These are phyloP conservation scores for Debaryomycetaceae sp. DNA, from an alignment of 1,139 yeast genomes.

Conservation along the genomic window DNA sequence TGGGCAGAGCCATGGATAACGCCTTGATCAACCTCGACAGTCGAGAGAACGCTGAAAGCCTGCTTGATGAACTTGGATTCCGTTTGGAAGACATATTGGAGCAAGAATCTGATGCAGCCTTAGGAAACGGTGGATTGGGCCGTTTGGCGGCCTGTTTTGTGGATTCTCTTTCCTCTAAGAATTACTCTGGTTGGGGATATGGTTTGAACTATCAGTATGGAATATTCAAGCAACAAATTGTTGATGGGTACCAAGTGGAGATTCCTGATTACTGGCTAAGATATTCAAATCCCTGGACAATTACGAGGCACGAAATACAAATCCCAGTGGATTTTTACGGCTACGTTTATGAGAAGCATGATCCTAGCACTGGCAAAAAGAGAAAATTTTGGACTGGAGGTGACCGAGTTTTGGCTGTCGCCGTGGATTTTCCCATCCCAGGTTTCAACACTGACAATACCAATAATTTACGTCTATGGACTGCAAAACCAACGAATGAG, in stretches of 20 bases:
- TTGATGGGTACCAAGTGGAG: slow-evolving; percentile 92
- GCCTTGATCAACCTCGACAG: slow-evolving; percentile 74
- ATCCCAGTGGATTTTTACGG: slow-evolving; percentile 95
- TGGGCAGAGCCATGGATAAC: slow-evolving; percentile 96
- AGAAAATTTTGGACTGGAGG: slow-evolving; percentile 81
- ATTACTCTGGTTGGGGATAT: slow-evolving; percentile 96
- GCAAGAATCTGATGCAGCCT: slow-evolving; percentile 90
- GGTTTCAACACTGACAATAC: slow-evolving; percentile 83
- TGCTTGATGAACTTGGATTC: slow-evolving; percentile 79
- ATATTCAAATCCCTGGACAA: slow-evolving; percentile 89
- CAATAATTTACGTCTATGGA: slow-evolving; percentile 88
- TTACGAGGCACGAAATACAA: slow-evolving; percentile 80
- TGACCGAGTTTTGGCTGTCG: slow-evolving; percentile 83
- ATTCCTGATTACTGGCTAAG: slow-evolving; percentile 93
- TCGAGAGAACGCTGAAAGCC: slow-evolving; percentile 49
- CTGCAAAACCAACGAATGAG: slow-evolving; percentile 84
- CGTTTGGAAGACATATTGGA: slow-evolving; percentile 80
- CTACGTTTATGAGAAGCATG: slow-evolving; percentile 60
- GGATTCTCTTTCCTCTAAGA: slow-evolving; percentile 81
- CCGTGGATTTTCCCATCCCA: slow-evolving; percentile 93
- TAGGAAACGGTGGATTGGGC: slow-evolving; percentile 95
- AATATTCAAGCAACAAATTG: slow-evolving; percentile 84
- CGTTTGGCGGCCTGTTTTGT: slow-evolving; percentile 93
- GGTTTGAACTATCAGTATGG: slow-evolving; percentile 93
- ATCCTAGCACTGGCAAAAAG: slow-evolving; percentile 47